Percentiles rank a stretch among this genome's conserved stretches.
Conservation (phyloP, 495 filamentous ascomycete species). For the Penicillium goetzii region DNA sequence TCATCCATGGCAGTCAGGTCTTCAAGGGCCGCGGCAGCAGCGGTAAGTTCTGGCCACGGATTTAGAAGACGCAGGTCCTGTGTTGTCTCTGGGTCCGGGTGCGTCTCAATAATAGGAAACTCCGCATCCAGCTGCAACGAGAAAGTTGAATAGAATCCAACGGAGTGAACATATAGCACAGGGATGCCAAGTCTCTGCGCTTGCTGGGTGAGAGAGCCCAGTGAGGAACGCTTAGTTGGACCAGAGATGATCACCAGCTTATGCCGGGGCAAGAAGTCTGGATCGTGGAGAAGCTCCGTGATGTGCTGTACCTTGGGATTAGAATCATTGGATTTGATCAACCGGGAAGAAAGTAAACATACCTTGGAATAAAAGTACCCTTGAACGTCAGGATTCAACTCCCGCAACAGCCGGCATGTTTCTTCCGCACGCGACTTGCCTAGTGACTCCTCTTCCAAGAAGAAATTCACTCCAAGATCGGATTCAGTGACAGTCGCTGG, state of each 20-base stretch:
- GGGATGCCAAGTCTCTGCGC: slow-evolving; percentile 67
- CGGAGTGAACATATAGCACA: slow-evolving; percentile 79
- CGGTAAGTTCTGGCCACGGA: slow-evolving; percentile 83
- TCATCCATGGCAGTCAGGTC: slow-evolving; percentile 72
- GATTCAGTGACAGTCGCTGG: slow-evolving; percentile 72
- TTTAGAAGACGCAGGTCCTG: slow-evolving; percentile 83
- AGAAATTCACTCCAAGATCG: slow-evolving; percentile 96
- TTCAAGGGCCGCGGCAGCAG: slow-evolving; percentile 60
- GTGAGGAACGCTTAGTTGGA: slow-evolving; percentile 62
- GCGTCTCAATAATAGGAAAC: slow-evolving; percentile 96
- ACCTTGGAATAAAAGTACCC: slow-evolving; percentile 61
- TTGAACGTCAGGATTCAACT: slow-evolving; percentile 95
- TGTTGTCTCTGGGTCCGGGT: slow-evolving; percentile 84
- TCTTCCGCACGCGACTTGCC: slow-evolving; percentile 81
- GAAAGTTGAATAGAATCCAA: slow-evolving; percentile 88
- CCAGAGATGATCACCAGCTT: slow-evolving; percentile 76
- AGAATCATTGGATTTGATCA: slow-evolving; percentile 7
- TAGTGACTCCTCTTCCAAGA: slow-evolving; percentile 77
- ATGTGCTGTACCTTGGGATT: slow-evolving; percentile 37
- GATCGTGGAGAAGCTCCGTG: slow-evolving; percentile 43
- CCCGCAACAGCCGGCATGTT: slow-evolving; percentile 72
- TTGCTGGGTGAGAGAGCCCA: slow-evolving; percentile 61
- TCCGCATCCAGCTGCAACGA: slow-evolving; percentile 71
- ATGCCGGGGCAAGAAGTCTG: slow-evolving; percentile 57
- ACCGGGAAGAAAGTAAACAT: slow-evolving; percentile 7